Percentiles rank a stretch among this genome's conserved stretches.
Conservation (phyloP, 768 basidiomycete species). For the Boletellus ananas region DNA sequence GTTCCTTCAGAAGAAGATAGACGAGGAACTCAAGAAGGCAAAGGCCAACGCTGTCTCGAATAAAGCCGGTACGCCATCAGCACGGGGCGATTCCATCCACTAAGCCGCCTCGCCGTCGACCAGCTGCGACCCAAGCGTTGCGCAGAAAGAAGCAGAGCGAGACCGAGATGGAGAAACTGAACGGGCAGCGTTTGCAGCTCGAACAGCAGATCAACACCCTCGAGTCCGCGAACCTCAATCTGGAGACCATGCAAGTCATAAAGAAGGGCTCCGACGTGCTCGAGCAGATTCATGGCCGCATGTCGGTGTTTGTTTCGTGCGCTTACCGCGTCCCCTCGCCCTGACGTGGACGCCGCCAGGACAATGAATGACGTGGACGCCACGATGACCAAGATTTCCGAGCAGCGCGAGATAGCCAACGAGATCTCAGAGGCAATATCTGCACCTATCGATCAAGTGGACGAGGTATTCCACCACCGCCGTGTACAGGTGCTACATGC, state of each 20-base stretch:
- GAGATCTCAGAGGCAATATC: conserved; percentile 91
- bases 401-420: conserved; percentile 88
- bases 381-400: conserved; percentile 82
- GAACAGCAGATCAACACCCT: conserved; percentile 97
- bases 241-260: conserved; percentile 96
- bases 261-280: conserved; percentile 91
- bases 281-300: conserved; percentile 81
- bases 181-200: conserved; percentile 83
- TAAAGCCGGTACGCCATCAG: conserved; percentile 67
- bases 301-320: conserved; percentile 53
- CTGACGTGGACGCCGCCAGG: conserved; percentile 38
- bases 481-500: background rate
- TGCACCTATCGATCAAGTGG: conserved; percentile 60
- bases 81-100: background rate
- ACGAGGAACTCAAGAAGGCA: conserved; percentile 90
- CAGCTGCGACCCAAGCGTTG: conserved; percentile 86
- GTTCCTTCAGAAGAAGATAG: conserved; percentile 92
- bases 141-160: conserved; percentile 92
- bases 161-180: conserved; percentile 78
- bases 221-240: conserved; percentile 96
- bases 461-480: conserved; percentile 58
- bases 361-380: conserved; percentile 85
- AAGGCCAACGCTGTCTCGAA: conserved; percentile 90
- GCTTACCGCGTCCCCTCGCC: background rate
- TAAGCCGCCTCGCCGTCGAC: conserved; percentile 9